phyloP scores from a whole-genome alignment of 495 filamentous ascomycete genomes.

The Poronia punctata region DNA sequence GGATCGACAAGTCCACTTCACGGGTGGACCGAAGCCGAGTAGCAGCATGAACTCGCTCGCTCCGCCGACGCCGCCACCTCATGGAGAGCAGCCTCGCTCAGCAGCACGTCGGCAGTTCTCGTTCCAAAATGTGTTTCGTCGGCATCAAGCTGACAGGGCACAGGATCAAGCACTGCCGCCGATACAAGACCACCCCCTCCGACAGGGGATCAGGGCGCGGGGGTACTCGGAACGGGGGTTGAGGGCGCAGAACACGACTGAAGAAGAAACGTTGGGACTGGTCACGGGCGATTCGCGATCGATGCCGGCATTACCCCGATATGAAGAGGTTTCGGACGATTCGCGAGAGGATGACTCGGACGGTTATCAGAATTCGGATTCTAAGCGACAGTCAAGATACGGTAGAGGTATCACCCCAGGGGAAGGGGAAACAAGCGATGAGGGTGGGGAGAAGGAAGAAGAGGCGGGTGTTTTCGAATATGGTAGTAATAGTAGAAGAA shows the following conservation, averaged over 20 bases:
- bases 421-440: constrained; percentile 15
- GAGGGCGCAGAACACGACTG: constrained; percentile 53
- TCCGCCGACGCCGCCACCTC: constrained; percentile 45
- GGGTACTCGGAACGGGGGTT: constrained; percentile 40
- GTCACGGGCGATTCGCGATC: constrained; percentile 65
- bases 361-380: constrained; percentile 25
- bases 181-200: constrained; percentile 19
- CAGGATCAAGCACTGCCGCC: constrained; percentile 20
- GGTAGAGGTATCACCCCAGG: constrained; percentile 35
- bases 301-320: constrained; percentile 31
- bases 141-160: constrained; percentile 32
- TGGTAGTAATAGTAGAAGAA: too few species aligned
- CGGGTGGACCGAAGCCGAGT: constrained; percentile 17
- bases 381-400: constrained; percentile 29
- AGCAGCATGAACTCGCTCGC: constrained; percentile 25
- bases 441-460: constrained; percentile 12
- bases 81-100: constrained; percentile 20
- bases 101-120: constrained; percentile 74
- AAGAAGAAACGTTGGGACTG: constrained; percentile 83
- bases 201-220: constrained; percentile 40
- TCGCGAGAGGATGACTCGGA: constrained; percentile 22
- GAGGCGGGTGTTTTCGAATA: too few species aligned
- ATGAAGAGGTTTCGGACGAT: constrained; percentile 26
- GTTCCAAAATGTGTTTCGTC: constrained; percentile 74
- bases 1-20: constrained; percentile 36